phyloP scores from a whole-genome alignment of 176 grass and related monocot genomes.

The Oropetium thomaeum region DNA sequence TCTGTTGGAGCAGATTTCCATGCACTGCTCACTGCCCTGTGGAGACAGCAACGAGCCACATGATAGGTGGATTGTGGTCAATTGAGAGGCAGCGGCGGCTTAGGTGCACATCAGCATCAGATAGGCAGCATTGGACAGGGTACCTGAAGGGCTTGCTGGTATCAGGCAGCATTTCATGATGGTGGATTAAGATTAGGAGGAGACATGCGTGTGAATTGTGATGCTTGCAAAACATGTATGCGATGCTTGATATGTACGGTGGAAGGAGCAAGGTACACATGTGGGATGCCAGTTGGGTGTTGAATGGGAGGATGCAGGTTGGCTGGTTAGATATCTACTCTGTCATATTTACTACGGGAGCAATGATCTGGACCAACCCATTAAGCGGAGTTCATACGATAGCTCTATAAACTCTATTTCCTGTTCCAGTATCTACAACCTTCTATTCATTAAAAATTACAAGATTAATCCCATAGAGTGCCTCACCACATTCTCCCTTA shows the following conservation, averaged over 20 bases:
- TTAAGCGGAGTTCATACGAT: not conserved
- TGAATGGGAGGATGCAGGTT: no score
- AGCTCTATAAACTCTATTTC: not conserved
- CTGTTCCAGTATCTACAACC: not conserved
- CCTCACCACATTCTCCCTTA: not conserved
- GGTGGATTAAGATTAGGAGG: not conserved
- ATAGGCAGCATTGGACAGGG: not conserved
- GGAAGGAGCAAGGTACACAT: not conserved
- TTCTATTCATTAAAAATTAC: conserved; percentile 23
- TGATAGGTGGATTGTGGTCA: not conserved
- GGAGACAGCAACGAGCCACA: not conserved
- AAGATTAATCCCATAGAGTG: conserved; percentile 17
- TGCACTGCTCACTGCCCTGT: not conserved
- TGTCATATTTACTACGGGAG: not conserved
- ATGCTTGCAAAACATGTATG: not conserved
- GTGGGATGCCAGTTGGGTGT: not conserved
- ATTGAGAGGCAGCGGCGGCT: not conserved
- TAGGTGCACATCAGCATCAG: not conserved
- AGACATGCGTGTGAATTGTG: not conserved
- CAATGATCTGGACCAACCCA: not conserved
- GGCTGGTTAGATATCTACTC: not conserved
- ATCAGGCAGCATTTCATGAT: not conserved
- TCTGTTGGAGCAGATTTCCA: not conserved
- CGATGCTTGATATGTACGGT: not conserved
- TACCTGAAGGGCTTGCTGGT: not conserved